phyloP scores from a whole-genome alignment of 176 grass and related monocot genomes.

The Ensete glaucum region DNA sequence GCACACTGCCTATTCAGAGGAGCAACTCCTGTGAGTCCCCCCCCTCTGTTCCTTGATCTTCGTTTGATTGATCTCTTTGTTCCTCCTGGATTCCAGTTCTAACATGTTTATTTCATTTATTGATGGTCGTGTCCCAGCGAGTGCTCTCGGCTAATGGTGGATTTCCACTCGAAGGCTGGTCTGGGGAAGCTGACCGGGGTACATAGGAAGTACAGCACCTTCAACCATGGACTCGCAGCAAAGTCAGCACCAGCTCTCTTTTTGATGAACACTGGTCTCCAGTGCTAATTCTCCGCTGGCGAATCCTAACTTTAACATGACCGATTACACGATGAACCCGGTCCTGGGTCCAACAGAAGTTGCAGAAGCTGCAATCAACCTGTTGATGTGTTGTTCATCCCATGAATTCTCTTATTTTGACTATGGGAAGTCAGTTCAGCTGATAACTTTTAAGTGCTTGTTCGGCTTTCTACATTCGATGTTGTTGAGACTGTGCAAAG shows the following conservation, averaged over 20 bases:
- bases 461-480: too few relatives aligned
- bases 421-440: background rate
- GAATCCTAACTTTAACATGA: background rate
- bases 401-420: background rate
- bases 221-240: conserved; percentile 53
- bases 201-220: conserved; percentile 69
- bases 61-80: background rate
- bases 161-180: conserved; percentile 63
- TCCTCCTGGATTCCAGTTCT: background rate
- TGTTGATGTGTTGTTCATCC: background rate
- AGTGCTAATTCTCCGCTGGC: background rate
- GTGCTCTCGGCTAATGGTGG: conserved; percentile 75
- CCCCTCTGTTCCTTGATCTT: background rate
- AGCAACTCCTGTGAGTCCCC: conserved; percentile 63
- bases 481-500: too few relatives aligned
- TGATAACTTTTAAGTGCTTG: background rate
- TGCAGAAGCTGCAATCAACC: conserved; percentile 30
- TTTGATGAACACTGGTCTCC: conserved; percentile 30
- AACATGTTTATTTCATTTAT: conserved; percentile 1
- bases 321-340: background rate
- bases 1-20: conserved; percentile 64
- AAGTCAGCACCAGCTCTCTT: conserved; percentile 55
- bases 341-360: conserved; percentile 22
- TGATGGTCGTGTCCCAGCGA: conserved; percentile 32
- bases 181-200: conserved; percentile 53